Conservation (phyloP, 495 filamentous ascomycete species). For the Entonaema liquescens region DNA sequence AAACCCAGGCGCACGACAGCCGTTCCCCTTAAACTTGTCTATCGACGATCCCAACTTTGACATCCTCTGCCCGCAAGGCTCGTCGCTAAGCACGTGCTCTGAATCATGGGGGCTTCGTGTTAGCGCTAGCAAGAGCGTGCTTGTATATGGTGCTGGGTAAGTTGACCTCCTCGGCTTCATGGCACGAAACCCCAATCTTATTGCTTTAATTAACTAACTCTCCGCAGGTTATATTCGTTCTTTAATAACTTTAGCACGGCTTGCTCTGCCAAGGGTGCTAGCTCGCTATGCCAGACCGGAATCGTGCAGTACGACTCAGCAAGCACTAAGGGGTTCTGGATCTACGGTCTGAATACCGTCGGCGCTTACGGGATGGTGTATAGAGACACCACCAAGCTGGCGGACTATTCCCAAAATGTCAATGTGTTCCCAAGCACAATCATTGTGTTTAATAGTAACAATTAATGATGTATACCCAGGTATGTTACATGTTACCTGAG, state of each 20-base stretch:
- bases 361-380: constrained; percentile 56
- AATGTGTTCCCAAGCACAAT: constrained; percentile 64
- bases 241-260: constrained; percentile 60
- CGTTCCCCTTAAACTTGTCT: constrained; percentile 65
- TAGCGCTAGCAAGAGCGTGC: constrained; percentile 61
- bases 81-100: constrained; percentile 47
- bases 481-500: not conserved
- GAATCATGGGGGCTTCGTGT: constrained; percentile 65
- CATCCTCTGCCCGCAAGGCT: constrained; percentile 42
- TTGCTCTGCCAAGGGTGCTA: constrained; percentile 53
- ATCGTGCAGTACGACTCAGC: constrained; percentile 64
- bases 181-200: not conserved
- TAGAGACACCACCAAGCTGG: constrained; percentile 59
- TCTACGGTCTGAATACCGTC: constrained; percentile 64
- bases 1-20: constrained; percentile 75
- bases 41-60: constrained; percentile 79
- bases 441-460: constrained; percentile 53
- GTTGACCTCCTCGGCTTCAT: not conserved
- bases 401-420: constrained; percentile 61
- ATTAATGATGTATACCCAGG: constrained; percentile 8
- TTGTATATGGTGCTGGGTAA: constrained; percentile 72
- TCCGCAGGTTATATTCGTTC: constrained; percentile 60
- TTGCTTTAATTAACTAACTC: constrained; percentile 35
- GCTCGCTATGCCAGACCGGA: constrained; percentile 65
- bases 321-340: constrained; percentile 52